Evolutionary conservation across 345 rosid species (phyloP), one percentile per base, ranked within the genome.

Genomic region (Draba incana): DNA sequence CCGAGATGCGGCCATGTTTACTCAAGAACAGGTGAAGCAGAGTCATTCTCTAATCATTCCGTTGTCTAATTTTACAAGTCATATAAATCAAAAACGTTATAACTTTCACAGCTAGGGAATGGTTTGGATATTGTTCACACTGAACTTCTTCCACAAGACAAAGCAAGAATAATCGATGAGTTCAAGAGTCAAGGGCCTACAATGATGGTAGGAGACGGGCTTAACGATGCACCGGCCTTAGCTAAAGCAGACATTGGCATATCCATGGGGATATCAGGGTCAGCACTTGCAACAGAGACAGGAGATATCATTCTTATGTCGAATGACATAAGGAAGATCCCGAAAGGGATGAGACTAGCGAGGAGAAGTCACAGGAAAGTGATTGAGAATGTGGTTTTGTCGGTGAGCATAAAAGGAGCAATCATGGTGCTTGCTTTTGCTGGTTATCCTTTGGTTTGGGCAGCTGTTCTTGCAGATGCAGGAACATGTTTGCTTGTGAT

Each of bases 181-280:
- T 85, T 82, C 27, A 74, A 81, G 80, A 66, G 20, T 23, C 70
- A 74, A 27, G 98, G 96, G 8, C 54, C 69, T 62, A 85, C 92
- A 2, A 91, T 81, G 10, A 93, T 90, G 98, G 78, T 88, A n/a
- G 98, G 97, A 63, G 97, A 93, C 62, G 98, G 96, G 2, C 15
- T 93, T 12, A 93, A 93, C 12, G 98, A 93, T 65, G 92, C 97
- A 7, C 97, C 90, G 0, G 96, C 98, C 33, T 78, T 93, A 61
- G 97, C 96, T 10, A 82, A 81, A 24, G 93, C 97, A 1, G 89
- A 90, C 57, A 82, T 90, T 25, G 98, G 98, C 1, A 88, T 93
- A 8, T 90, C 98, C 0, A 93, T 87, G 98, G 97, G 98, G 3
- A 68, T 93, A 66, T 90, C 98, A 0, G 92, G 97, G 31, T 93